Percentiles rank a stretch among this genome's conserved stretches.
Conservation (phyloP, 2,329 filamentous ascomycete genomes). For the Calonectria pteridis region DNA sequence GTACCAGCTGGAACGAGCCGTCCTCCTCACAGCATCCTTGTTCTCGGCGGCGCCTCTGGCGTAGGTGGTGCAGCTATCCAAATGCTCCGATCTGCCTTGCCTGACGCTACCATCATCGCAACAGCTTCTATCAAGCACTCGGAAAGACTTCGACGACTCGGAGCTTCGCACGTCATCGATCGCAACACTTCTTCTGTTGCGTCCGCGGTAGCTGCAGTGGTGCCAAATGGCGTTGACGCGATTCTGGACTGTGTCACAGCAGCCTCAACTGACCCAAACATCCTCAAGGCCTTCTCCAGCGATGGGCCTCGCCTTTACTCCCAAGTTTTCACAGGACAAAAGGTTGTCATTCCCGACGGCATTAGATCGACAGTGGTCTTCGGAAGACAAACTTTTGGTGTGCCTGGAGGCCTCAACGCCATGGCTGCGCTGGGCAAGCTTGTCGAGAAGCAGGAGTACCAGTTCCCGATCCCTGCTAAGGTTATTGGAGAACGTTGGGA, state of each 20-base stretch:
- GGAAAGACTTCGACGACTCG: constrained; percentile 22
- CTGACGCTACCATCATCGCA: constrained; percentile 27
- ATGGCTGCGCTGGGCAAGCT: constrained; percentile 29
- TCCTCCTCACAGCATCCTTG: constrained; percentile 26
- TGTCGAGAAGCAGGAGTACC: constrained; percentile 27
- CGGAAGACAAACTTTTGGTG: constrained; percentile 31
- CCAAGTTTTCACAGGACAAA: constrained; percentile 33
- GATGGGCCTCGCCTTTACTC: constrained; percentile 31
- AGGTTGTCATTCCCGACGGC: constrained; percentile 19
- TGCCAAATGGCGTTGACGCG: constrained; percentile 32
- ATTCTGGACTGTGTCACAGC: constrained; percentile 38
- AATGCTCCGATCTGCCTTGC: constrained; percentile 34
- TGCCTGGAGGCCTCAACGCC: constrained; percentile 28
- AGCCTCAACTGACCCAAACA: constrained; percentile 15
- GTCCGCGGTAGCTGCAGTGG: constrained; percentile 3
- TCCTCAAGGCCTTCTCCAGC: constrained; percentile 21
- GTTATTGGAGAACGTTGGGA: constrained; percentile 33
- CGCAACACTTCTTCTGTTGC: constrained; percentile 16
- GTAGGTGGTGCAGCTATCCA: constrained; percentile 38
- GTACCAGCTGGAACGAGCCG: constrained; percentile 10
- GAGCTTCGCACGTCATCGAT: constrained; percentile 27
- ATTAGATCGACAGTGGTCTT: constrained; percentile 26
- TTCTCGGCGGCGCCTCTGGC: constrained; percentile 36
- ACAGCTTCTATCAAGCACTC: constrained; percentile 30
- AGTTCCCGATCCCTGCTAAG: constrained; percentile 28